Conservation (phyloP, 2,329 filamentous ascomycete genomes). For the Fusarium robinianum region DNA sequence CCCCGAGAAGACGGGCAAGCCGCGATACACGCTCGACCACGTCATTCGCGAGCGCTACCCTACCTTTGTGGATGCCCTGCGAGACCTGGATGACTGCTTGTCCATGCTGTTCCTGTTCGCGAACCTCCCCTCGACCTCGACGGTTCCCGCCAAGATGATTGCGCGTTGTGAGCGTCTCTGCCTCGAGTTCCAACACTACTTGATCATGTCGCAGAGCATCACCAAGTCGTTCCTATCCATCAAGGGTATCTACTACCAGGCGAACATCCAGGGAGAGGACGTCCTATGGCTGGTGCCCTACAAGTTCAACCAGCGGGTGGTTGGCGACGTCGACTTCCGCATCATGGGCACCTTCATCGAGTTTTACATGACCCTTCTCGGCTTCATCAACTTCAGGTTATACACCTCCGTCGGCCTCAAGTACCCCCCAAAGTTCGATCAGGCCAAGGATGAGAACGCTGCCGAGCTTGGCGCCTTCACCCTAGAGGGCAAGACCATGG, state of each 20-base stretch:
- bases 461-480: conserved; percentile 91
- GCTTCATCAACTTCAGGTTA: conserved; percentile 94
- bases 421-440: conserved; percentile 94
- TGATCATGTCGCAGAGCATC: conserved; percentile 88
- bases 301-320: conserved; percentile 93
- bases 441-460: conserved; percentile 82
- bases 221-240: conserved; percentile 97
- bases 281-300: conserved; percentile 97
- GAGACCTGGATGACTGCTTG: conserved; percentile 94
- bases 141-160: conserved; percentile 93
- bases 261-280: conserved; percentile 94
- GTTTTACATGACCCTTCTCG: conserved; percentile 95
- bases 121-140: conserved; percentile 86
- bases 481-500: conserved; percentile 73
- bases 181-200: conserved; percentile 96
- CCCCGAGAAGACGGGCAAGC: conserved; percentile 88
- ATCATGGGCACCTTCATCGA: conserved; percentile 99
- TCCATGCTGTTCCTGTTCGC: conserved; percentile 98
- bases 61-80: conserved; percentile 90
- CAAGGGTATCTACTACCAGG: conserved; percentile 99
- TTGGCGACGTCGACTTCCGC: conserved; percentile 93
- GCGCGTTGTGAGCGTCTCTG: conserved; percentile 90
- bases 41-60: conserved; percentile 98
- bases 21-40: conserved; percentile 90
- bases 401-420: conserved; percentile 91